Conservation (phyloP, 768 basidiomycete species). For the Hebeloma cylindrosporum region DNA sequence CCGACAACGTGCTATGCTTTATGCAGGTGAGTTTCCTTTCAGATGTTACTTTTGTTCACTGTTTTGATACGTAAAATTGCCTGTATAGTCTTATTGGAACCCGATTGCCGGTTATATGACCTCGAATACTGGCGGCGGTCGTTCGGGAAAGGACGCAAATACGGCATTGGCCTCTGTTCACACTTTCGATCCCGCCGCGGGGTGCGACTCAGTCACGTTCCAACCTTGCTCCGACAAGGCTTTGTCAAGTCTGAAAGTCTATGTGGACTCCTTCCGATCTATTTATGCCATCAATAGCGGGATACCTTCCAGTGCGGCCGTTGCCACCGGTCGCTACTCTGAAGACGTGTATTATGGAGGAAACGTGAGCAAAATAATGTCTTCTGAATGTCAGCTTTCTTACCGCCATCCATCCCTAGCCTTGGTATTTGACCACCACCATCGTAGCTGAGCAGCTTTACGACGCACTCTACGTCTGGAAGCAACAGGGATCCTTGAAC, state of each 20-base stretch:
- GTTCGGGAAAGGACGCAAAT: slow-evolving; percentile 77
- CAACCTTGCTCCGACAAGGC: slow-evolving; percentile 85
- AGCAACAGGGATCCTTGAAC: slow-evolving; percentile 44
- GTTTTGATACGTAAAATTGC: too few relatives aligned
- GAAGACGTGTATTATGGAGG: slow-evolving; percentile 74
- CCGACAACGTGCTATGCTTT: slow-evolving; percentile 69
- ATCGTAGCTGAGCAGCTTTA: slow-evolving; percentile 82
- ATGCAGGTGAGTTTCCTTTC: too few relatives aligned
- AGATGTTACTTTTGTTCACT: too few relatives aligned
- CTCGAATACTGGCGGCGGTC: slow-evolving; percentile 71
- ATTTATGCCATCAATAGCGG: slow-evolving; percentile 69
- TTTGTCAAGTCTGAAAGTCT: slow-evolving; percentile 66
- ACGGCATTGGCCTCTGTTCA: slow-evolving; percentile 74
- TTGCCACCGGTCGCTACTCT: slow-evolving; percentile 76
- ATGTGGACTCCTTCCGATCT: slow-evolving; percentile 70
- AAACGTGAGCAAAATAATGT: slow-evolving; percentile 51
- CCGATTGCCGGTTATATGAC: slow-evolving; percentile 58
- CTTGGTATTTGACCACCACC: slow-evolving; percentile 73
- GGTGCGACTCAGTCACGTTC: slow-evolving; percentile 73
- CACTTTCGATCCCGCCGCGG: slow-evolving; percentile 69
- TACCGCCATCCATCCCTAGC: slow-evolving; percentile 35
- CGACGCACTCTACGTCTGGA: slow-evolving; percentile 68
- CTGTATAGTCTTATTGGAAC: slow-evolving; percentile 83
- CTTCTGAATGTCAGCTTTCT: not conserved
- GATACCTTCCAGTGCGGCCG: slow-evolving; percentile 48